Evolutionary conservation across 768 basidiomycete genomes (phyloP).

Genomic region (Amanita subjunquillea): DNA sequence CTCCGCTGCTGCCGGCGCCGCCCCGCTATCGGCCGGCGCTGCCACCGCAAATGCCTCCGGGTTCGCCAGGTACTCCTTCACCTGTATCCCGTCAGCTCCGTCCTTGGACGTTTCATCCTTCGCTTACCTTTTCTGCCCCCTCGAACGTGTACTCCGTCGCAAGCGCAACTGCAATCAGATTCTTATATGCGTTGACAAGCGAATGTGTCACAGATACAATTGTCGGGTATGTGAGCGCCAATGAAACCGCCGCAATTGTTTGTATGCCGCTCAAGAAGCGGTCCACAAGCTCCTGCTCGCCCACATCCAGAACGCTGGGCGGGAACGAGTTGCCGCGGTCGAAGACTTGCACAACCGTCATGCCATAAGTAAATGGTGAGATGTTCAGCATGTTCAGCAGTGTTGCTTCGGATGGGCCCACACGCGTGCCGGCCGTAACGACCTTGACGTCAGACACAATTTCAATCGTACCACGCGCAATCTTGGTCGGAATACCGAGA

Average conservation of each 20-base stretch:
- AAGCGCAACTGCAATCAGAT: slow-evolving; percentile 81
- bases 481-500: slow-evolving; percentile 98
- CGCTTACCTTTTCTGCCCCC: slow-evolving; percentile 78
- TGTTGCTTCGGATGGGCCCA: slow-evolving; percentile 95
- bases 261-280: slow-evolving; percentile 91
- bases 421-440: slow-evolving; percentile 84
- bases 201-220: slow-evolving; percentile 90
- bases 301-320: slow-evolving; percentile 84
- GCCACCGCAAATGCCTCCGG: slow-evolving; percentile 94
- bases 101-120: slow-evolving; percentile 6
- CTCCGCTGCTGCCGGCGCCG: slow-evolving; percentile 46
- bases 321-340: slow-evolving; percentile 90
- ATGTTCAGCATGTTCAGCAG: slow-evolving; percentile 99
- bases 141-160: slow-evolving; percentile 94
- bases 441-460: slow-evolving; percentile 96
- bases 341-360: slow-evolving; percentile 96
- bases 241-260: slow-evolving; percentile 91
- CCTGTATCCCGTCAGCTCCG: slow-evolving; percentile 30
- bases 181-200: slow-evolving; percentile 99
- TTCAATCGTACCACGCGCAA: slow-evolving; percentile 99
- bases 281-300: slow-evolving; percentile 83
- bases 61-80: slow-evolving; percentile 95
- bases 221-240: slow-evolving; percentile 95
- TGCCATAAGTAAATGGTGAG: slow-evolving; percentile 99
- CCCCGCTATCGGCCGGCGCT: slow-evolving; percentile 49